Conservation (phyloP, 2,329 filamentous ascomycete genomes). For the Colletotrichum sp. region DNA sequence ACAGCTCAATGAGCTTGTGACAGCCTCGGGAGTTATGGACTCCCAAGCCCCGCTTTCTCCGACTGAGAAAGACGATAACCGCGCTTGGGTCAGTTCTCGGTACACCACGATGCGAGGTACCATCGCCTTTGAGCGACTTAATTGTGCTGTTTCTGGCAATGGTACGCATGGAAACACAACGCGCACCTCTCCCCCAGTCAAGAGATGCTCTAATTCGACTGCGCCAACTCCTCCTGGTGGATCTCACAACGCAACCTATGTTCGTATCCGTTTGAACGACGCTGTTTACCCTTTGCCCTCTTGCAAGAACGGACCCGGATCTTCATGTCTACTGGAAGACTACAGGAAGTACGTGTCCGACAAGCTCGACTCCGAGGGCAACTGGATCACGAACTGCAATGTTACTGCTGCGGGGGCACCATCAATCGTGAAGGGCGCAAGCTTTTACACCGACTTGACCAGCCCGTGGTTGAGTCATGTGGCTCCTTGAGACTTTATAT, state of each 20-base stretch:
- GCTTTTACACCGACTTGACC: slow-evolving; percentile 51
- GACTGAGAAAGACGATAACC: slow-evolving; percentile 47
- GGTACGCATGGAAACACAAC: slow-evolving; percentile 8
- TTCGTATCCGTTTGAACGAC: slow-evolving; percentile 67
- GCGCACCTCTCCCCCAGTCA: background rate
- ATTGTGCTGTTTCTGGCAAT: slow-evolving; percentile 41
- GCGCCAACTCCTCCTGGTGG: background rate
- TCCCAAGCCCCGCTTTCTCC: slow-evolving; percentile 53
- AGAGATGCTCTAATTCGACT: background rate
- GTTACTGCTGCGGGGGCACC: slow-evolving; percentile 45
- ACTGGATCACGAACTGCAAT: slow-evolving; percentile 54
- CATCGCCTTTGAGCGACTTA: slow-evolving; percentile 67
- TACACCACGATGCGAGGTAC: slow-evolving; percentile 70
- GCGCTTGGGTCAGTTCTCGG: slow-evolving; percentile 59
- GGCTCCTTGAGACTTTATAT: background rate
- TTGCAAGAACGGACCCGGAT: slow-evolving; percentile 61
- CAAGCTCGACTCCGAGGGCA: slow-evolving; percentile 52
- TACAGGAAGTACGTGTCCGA: slow-evolving; percentile 48
- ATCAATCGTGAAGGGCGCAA: slow-evolving; percentile 47
- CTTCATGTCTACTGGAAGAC: slow-evolving; percentile 52
- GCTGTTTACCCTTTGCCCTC: slow-evolving; percentile 63
- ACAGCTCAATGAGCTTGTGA: slow-evolving; percentile 66
- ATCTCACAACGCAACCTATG: slow-evolving; percentile 42
- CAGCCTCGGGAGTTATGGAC: slow-evolving; percentile 66
- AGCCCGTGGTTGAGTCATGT: slow-evolving; percentile 12